phyloP scores from a whole-genome alignment of 2,329 filamentous ascomycete genomes.

The Tetracladium maxilliforme region DNA sequence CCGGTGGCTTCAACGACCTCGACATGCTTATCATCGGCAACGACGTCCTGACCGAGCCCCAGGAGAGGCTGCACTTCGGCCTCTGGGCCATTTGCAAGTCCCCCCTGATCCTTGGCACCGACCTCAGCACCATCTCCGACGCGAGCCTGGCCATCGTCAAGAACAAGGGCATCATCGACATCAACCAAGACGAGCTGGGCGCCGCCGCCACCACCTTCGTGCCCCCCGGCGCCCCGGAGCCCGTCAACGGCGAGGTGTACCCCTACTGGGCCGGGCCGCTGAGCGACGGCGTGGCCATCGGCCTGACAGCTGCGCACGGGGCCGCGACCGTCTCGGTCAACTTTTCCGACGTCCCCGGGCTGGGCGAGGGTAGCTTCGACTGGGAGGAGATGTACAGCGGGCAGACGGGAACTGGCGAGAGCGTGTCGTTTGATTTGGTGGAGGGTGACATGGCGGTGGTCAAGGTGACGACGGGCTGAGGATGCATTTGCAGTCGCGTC shows the following conservation, averaged over 20 bases:
- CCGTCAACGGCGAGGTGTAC: conserved; percentile 21
- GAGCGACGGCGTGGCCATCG: conserved; percentile 17
- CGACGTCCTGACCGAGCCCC: conserved; percentile 16
- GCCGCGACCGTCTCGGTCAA: conserved; percentile 25
- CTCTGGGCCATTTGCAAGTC: conserved; percentile 13
- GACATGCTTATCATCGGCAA: conserved; percentile 20
- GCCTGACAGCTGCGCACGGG: conserved; percentile 22
- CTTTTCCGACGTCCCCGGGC: conserved; percentile 25
- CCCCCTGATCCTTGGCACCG: conserved; percentile 15
- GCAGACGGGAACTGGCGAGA: too few relatives aligned
- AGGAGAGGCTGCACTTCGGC: conserved; percentile 17
- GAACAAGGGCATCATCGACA: conserved; percentile 20
- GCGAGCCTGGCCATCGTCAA: conserved; percentile 19
- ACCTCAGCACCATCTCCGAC: conserved; percentile 13
- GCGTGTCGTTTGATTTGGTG: too few relatives aligned
- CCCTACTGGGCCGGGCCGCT: conserved; percentile 24
- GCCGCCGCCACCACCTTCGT: conserved; percentile 9
- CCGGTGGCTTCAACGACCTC: conserved; percentile 16
- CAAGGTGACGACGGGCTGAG: too few relatives aligned
- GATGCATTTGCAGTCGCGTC: too few relatives aligned
- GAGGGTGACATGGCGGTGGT: too few relatives aligned
- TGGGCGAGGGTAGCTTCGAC: too few relatives aligned
- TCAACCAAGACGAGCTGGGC: conserved; percentile 19
- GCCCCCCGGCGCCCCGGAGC: conserved; percentile 20
- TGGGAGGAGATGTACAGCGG: too few relatives aligned